Conservation (phyloP, 2,329 filamentous ascomycete genomes). For the Clarireedia sp. region DNA sequence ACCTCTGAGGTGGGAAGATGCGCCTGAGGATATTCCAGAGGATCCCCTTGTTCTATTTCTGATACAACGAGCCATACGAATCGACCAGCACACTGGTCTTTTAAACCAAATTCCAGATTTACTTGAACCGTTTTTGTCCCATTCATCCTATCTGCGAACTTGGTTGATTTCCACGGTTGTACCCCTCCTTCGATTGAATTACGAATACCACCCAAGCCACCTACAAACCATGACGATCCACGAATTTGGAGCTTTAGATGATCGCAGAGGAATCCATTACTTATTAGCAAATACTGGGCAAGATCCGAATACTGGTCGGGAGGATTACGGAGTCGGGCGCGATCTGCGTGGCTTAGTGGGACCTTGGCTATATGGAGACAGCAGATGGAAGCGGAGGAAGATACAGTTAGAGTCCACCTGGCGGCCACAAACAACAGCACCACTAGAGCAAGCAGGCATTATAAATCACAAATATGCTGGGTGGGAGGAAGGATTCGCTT, state of each 20-base stretch:
- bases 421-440: constrained; percentile 12
- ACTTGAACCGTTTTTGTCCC: constrained; percentile 58
- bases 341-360: constrained; percentile 62
- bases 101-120: constrained; percentile 60
- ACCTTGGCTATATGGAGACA: constrained; percentile 64
- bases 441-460: constrained; percentile 20
- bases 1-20: constrained; percentile 44
- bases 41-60: constrained; percentile 58
- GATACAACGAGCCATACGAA: constrained; percentile 56
- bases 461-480: constrained; percentile 41
- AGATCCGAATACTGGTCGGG: constrained; percentile 4
- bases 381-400: constrained; percentile 45
- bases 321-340: constrained; percentile 41
- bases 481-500: constrained; percentile 63
- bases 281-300: constrained; percentile 51
- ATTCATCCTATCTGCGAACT: constrained; percentile 50
- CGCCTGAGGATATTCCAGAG: constrained; percentile 38
- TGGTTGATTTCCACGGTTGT: constrained; percentile 65
- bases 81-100: constrained; percentile 66
- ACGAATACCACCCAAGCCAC: constrained; percentile 55
- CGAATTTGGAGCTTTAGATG: constrained; percentile 55
- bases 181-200: constrained; percentile 59
- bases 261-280: constrained; percentile 49
- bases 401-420: constrained; percentile 20
- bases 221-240: constrained; percentile 44